Conservation (phyloP, 2,329 filamentous ascomycete genomes). For the Colletotrichum navitas region DNA sequence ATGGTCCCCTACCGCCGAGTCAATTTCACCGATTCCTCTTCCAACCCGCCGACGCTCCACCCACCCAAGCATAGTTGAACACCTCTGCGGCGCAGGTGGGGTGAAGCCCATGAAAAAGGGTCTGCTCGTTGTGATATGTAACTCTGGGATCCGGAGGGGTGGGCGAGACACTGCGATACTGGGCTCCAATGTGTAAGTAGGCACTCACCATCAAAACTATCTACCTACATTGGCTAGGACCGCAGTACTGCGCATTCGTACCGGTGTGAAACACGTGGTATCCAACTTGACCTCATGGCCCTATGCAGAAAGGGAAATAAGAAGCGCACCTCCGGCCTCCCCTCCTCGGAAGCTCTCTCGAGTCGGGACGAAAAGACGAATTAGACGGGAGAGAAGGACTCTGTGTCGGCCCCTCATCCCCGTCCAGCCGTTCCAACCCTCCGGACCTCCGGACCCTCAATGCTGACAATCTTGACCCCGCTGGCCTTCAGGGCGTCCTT, state of each 20-base stretch:
- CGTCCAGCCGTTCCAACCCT: slow-evolving; percentile 52
- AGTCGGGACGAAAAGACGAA: slow-evolving; percentile 19
- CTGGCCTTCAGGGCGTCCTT: slow-evolving; percentile 65
- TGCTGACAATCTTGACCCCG: slow-evolving; percentile 73
- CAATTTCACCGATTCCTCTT: slow-evolving; percentile 21
- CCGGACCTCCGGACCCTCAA: slow-evolving; percentile 68
- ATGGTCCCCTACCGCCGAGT: slow-evolving; percentile 9
- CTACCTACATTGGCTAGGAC: background rate
- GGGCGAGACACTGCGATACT: background rate
- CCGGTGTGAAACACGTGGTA: background rate
- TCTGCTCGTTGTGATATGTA: background rate
- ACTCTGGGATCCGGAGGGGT: background rate
- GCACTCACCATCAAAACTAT: background rate
- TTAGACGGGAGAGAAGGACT: background rate
- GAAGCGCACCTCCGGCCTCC: background rate
- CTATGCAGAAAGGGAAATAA: background rate
- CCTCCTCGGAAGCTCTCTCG: background rate
- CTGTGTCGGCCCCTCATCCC: slow-evolving; percentile 28
- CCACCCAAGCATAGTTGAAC: slow-evolving; percentile 35
- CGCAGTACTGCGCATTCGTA: background rate
- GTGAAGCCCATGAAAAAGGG: background rate
- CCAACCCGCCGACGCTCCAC: slow-evolving; percentile 1
- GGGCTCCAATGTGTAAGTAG: background rate
- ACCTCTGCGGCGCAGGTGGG: slow-evolving; percentile 22
- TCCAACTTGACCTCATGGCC: background rate